These are phyloP conservation scores for Phialocephala sp. DNA, from an alignment of 2,329 filamentous ascomycete species.

Conservation along the genomic window DNA sequence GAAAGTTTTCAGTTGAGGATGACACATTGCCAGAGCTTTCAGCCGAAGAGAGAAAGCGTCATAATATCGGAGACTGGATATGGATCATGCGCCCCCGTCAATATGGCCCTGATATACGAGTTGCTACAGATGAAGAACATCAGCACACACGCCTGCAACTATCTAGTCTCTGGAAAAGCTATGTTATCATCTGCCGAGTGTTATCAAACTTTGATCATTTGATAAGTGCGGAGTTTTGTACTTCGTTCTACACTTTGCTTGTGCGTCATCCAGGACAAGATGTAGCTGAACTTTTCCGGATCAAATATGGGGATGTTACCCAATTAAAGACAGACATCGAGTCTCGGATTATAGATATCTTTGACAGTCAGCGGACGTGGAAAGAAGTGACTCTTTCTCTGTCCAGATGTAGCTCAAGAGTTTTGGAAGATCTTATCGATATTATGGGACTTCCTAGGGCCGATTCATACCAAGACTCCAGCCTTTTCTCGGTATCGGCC, in stretches of 20 bases:
- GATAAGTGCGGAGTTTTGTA: background rate
- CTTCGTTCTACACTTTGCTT: background rate
- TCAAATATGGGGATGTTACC: background rate
- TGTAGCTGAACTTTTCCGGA: background rate
- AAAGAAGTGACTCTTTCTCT: background rate
- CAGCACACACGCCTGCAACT: background rate
- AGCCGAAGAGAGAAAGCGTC: too few species aligned
- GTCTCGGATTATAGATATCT: background rate
- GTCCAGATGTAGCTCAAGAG: too few species aligned
- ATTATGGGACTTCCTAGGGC: background rate
- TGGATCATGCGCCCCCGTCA: background rate
- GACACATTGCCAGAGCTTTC: background rate
- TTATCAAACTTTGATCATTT: background rate
- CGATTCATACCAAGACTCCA: too few species aligned
- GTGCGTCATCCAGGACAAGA: background rate
- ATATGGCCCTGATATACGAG: background rate
- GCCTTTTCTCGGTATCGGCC: background rate
- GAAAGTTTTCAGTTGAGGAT: background rate
- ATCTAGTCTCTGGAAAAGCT: constrained; percentile 4
- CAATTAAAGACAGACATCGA: background rate
- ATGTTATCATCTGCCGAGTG: background rate
- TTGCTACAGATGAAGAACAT: background rate
- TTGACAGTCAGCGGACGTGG: background rate
- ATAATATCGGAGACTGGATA: background rate
- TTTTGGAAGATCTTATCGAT: background rate